Base-by-base conservation (phyloP, 495 filamentous ascomycete genomes). In the Penicillium soppii region DNA sequence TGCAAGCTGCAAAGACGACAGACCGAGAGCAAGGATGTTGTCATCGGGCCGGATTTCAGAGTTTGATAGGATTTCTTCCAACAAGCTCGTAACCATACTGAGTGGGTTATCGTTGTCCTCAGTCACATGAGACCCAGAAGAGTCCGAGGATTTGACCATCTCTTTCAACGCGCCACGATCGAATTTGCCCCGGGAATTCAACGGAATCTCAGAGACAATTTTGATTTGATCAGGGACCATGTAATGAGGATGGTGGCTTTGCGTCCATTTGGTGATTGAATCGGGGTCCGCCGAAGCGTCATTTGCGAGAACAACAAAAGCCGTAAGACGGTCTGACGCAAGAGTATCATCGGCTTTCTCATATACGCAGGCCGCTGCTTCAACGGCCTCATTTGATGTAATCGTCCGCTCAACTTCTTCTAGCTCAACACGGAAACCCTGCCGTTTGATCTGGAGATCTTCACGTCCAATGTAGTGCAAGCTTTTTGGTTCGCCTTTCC, bases 371-470 rank as follows among this genome's bases (percentile, higher is more conserved):
- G 33, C 22, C 13, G 12, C 39, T 44, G 25, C 25, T n/a, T 44
- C 22, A 7, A 44, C 9, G 12, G 2, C 10, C 9, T 17, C 25
- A 29, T 30, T 29, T 29, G 33, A 5, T 29, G 21, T 35, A 1
- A 52, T 19, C 8, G 30, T 36, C 1, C 29, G 38, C 37, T 72
- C 66, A 10, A 77, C 53, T 36, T 75, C 75, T 2, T 60, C 72
- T 6, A 73, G 58, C 42, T 79, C 73, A 19, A 80, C 56, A 15
- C 75, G 55, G 32, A 72, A 66, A 4, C 55, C 55, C 1, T 30
- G 17, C 25, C 75, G 64, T 60, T 79, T 80, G 43, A 79, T 52
- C 52, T 77, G 75, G 29, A 55, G 52, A 42, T 78, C 74, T 29
- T 56, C 58, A 30, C 77, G 62, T 17, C 74, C 72, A 20, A 74